A percentile compares a stretch with the other conserved stretches of the same genome.
These are phyloP conservation scores for Saccharomycopsis hybrid DNA, from an alignment of 1,139 yeast species.

Conservation along the genomic window DNA sequence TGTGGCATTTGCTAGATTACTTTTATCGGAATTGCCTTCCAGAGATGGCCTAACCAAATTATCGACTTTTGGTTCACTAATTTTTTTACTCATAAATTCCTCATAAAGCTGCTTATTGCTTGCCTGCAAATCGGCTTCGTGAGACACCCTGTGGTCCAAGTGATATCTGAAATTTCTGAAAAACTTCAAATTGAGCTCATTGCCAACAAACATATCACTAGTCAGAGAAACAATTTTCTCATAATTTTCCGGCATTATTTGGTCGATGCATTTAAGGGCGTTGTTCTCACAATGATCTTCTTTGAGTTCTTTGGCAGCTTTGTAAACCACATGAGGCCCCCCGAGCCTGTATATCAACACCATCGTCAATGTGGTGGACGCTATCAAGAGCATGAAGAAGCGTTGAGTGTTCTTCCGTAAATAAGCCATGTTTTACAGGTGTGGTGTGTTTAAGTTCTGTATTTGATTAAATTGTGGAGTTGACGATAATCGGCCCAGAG, in stretches of 20 bases:
- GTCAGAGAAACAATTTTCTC: background rate
- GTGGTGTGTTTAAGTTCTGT: too few species aligned
- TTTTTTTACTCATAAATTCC: slow-evolving; percentile 20
- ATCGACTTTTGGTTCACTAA: slow-evolving; percentile 40
- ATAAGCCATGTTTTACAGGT: too few species aligned
- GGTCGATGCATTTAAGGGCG: slow-evolving; percentile 4
- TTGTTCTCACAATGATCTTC: slow-evolving; percentile 8
- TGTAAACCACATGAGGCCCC: too few species aligned
- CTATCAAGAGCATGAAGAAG: too few species aligned
- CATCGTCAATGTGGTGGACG: too few species aligned
- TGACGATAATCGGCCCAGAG: too few species aligned
- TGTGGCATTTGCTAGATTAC: slow-evolving; percentile 59
- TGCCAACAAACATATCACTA: background rate
- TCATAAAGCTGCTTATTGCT: slow-evolving; percentile 7
- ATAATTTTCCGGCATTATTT: slow-evolving; percentile 5
- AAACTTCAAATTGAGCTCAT: slow-evolving; percentile 9
- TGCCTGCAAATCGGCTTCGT: background rate
- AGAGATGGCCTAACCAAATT: background rate
- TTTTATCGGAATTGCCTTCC: slow-evolving; percentile 29
- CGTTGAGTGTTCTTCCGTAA: too few species aligned
- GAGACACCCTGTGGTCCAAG: slow-evolving; percentile 7
- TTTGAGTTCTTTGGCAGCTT: too few species aligned
- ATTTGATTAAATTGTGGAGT: too few species aligned
- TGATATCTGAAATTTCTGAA: slow-evolving; percentile 15
- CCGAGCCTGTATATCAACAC: too few species aligned